Evolutionary conservation across 1,139 yeast genomes (phyloP).

Genomic region (Candida mesenterica): DNA sequence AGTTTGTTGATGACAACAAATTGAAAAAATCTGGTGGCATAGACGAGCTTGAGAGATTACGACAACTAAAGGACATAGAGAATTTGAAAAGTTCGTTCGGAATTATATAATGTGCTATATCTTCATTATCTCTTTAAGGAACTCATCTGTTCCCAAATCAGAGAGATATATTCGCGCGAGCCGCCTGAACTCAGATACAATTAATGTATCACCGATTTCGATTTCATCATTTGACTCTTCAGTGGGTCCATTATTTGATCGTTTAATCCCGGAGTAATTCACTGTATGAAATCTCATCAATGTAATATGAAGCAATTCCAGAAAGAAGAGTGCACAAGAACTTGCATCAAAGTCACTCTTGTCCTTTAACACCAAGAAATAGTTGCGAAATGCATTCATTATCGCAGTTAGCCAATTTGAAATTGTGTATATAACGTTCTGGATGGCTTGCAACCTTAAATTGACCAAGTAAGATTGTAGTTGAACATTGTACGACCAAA

Average conservation of each 20-base stretch:
- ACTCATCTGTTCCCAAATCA: not conserved
- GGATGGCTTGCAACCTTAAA: constrained; percentile 9
- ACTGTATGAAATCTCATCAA: constrained; percentile 4
- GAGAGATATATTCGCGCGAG: not conserved
- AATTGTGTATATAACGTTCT: constrained; percentile 13
- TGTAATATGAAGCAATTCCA: constrained; percentile 7
- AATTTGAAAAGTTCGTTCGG: constrained; percentile 54
- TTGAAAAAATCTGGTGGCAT: constrained; percentile 85
- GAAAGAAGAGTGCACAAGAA: constrained; percentile 10
- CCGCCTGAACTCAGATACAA: not conserved
- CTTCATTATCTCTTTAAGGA: not conserved
- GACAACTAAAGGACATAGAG: constrained; percentile 67
- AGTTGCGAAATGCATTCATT: constrained; percentile 7
- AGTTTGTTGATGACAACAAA: constrained; percentile 73
- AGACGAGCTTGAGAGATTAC: constrained; percentile 73
- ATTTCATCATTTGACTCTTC: not conserved
- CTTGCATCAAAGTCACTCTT: constrained; percentile 3
- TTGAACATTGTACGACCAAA: constrained; percentile 13
- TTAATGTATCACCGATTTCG: not conserved
- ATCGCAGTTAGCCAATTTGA: constrained; percentile 9
- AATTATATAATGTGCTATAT: constrained; percentile 16
- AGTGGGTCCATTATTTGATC: not conserved
- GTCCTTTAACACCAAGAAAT: constrained; percentile 2
- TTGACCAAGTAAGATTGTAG: constrained; percentile 15
- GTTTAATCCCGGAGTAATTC: not conserved